Evolutionary conservation across 768 basidiomycete species (phyloP), one percentile per base, ranked within the genome.

Genomic region (Naganishia kalamii): DNA sequence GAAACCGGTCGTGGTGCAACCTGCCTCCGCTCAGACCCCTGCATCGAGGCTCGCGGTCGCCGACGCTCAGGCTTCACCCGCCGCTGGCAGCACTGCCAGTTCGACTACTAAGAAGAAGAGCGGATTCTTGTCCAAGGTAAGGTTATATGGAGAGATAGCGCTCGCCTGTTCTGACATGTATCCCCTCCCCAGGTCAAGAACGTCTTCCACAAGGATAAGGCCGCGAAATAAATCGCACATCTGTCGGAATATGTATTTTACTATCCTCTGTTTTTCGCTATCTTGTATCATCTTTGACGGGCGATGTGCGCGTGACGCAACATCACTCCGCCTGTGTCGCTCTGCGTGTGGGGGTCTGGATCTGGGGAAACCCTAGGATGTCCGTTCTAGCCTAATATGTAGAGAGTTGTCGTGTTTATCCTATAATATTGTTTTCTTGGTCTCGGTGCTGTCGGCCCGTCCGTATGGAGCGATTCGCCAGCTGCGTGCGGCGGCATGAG

Each of bases 91-190:
- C 2, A 70, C 74, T 21, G 68, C 65, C 46, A 71, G 70, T 64
- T 62, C 71, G 3, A 57, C 62, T 13, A 67, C 40, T 30, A 44
- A 67, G 49, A 77, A 77, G 72, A 77, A 77, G 71, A 72, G 71
- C 4, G 68, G 74, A 54, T 68, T 77, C 67, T 73, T 77, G 60
- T 43, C 40, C 61, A 77, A 77, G 72, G 76, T 71, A 50, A 46
- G 71, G 66, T 43, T n/a, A 12, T 3, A 43, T 8, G 17, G 27
- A 21, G 25, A 3, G 6, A 1, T 49, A 12, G 21, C 6, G 25
- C 17, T 21, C 7, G 13, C 32, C n/a, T 1, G 4, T 25, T 2
- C 37, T 66, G 48, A 66, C 48, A 19, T 3, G n/a, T 44, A 29
- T 33, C 35, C 5, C 59, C 4, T 44, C 17, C 21, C 33, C 25